Percentiles rank a stretch among this genome's conserved stretches.
Conservation (phyloP, 2,329 filamentous ascomycete genomes). For the Aschersonia sp. region DNA sequence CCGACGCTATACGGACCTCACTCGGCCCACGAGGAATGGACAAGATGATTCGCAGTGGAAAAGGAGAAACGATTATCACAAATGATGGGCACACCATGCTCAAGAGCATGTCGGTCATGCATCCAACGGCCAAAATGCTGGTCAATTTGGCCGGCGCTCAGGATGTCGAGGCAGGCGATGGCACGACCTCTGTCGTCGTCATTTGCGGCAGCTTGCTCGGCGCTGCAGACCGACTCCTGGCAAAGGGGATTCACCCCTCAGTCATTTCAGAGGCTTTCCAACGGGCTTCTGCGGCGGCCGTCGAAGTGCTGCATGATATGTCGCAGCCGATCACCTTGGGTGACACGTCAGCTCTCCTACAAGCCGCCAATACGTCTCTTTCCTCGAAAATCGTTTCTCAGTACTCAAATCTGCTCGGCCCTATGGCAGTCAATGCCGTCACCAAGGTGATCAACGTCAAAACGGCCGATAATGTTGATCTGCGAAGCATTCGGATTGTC, state of each 20-base stretch:
- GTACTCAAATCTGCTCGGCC: slow-evolving; percentile 86
- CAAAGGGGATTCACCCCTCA: slow-evolving; percentile 92
- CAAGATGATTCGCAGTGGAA: slow-evolving; percentile 97
- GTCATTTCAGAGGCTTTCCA: slow-evolving; percentile 98
- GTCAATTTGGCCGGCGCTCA: slow-evolving; percentile 94
- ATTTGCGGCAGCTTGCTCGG: slow-evolving; percentile 91
- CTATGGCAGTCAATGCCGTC: slow-evolving; percentile 95
- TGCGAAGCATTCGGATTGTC: slow-evolving; percentile 90
- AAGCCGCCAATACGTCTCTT: slow-evolving; percentile 91
- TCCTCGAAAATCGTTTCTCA: slow-evolving; percentile 98
- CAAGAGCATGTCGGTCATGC: slow-evolving; percentile 97
- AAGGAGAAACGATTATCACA: slow-evolving; percentile 96
- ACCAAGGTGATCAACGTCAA: slow-evolving; percentile 91
- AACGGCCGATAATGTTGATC: slow-evolving; percentile 89
- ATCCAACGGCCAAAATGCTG: slow-evolving; percentile 98
- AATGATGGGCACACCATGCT: slow-evolving; percentile 99
- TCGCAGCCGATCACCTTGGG: slow-evolving; percentile 81
- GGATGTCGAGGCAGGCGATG: slow-evolving; percentile 96
- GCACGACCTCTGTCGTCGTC: slow-evolving; percentile 94
- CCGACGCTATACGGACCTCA: slow-evolving; percentile 94
- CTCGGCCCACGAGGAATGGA: slow-evolving; percentile 95
- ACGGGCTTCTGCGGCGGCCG: slow-evolving; percentile 76
- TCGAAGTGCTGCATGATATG: slow-evolving; percentile 86
- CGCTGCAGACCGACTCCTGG: slow-evolving; percentile 79
- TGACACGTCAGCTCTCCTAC: slow-evolving; percentile 80